Percentiles rank a stretch among this genome's conserved stretches.
phyloP scores from a whole-genome alignment of 768 basidiomycete species.

The Boletellus emodensis region DNA sequence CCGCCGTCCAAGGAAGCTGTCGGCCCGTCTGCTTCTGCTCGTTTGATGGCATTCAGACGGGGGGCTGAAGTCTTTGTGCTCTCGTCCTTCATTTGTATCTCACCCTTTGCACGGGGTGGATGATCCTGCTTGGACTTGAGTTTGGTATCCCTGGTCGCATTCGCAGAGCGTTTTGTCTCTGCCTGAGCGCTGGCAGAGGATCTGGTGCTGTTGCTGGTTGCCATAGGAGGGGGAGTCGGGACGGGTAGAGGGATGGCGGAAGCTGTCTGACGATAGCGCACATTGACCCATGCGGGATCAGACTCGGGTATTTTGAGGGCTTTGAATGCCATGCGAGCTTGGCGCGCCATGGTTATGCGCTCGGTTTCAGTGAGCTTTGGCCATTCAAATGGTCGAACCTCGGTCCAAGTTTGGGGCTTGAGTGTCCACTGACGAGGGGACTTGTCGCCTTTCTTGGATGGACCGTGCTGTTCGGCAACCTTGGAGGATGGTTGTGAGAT shows the following conservation, averaged over 20 bases:
- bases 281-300: slow-evolving; percentile 62
- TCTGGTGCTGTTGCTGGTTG: slow-evolving; percentile 16
- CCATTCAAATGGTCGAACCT: slow-evolving; percentile 69
- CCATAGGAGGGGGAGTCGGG: slow-evolving; percentile 15
- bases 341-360: slow-evolving; percentile 46
- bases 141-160: slow-evolving; percentile 45
- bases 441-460: slow-evolving; percentile 34
- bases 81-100: slow-evolving; percentile 40
- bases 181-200: slow-evolving; percentile 25
- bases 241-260: slow-evolving; percentile 11
- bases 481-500: slow-evolving; percentile 19
- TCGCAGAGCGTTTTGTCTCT: slow-evolving; percentile 42
- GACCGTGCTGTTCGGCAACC: slow-evolving; percentile 46
- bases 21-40: slow-evolving; percentile 20
- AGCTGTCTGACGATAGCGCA: slow-evolving; percentile 32
- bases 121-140: slow-evolving; percentile 33
- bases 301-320: slow-evolving; percentile 52
- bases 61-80: slow-evolving; percentile 28
- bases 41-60: slow-evolving; percentile 30
- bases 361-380: slow-evolving; percentile 45
- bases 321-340: slow-evolving; percentile 47
- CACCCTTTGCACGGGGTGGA: slow-evolving; percentile 28
- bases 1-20: slow-evolving; percentile 16
- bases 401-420: slow-evolving; percentile 55
- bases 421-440: slow-evolving; percentile 48